These are phyloP conservation scores for Eutypella sp. DNA, from an alignment of 2,329 filamentous ascomycete genomes.

Conservation along the genomic window DNA sequence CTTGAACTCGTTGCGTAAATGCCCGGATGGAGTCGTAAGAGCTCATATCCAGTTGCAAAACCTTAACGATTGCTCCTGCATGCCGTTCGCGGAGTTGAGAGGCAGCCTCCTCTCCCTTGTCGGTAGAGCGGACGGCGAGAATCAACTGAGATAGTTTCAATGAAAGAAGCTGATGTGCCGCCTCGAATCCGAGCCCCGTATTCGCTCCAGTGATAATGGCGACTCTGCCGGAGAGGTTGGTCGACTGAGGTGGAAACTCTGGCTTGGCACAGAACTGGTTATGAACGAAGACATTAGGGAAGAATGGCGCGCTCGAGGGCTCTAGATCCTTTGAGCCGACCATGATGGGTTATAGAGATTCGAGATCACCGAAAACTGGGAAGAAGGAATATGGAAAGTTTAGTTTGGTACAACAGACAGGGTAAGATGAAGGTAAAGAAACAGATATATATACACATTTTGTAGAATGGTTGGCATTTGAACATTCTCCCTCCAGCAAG, in stretches of 20 bases:
- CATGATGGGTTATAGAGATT: conserved; percentile 1
- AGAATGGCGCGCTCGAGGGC: conserved; percentile 4
- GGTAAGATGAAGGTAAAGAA: background rate
- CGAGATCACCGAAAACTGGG: background rate
- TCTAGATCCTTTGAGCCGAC: conserved; percentile 7
- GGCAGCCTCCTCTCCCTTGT: conserved; percentile 39
- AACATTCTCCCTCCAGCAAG: background rate
- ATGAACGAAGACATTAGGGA: conserved; percentile 16
- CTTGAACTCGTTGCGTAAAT: conserved; percentile 32
- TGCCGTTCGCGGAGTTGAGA: conserved; percentile 22
- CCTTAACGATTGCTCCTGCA: conserved; percentile 34
- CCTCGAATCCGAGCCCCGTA: conserved; percentile 43
- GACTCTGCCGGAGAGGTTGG: conserved; percentile 29
- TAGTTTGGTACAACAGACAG: background rate
- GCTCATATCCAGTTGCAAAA: conserved; percentile 46
- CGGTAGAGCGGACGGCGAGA: conserved; percentile 38
- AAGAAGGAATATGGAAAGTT: background rate
- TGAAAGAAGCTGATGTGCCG: conserved; percentile 33
- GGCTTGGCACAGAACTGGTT: conserved; percentile 23
- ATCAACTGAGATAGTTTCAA: conserved; percentile 38
- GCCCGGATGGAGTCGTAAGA: conserved; percentile 38
- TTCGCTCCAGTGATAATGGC: conserved; percentile 48
- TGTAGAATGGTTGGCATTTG: background rate
- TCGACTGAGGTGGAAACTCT: conserved; percentile 12
- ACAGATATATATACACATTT: background rate